These are phyloP conservation scores for Coelastrella sp. DNA, from an alignment of 139 green algal species.

Conservation along the genomic window DNA sequence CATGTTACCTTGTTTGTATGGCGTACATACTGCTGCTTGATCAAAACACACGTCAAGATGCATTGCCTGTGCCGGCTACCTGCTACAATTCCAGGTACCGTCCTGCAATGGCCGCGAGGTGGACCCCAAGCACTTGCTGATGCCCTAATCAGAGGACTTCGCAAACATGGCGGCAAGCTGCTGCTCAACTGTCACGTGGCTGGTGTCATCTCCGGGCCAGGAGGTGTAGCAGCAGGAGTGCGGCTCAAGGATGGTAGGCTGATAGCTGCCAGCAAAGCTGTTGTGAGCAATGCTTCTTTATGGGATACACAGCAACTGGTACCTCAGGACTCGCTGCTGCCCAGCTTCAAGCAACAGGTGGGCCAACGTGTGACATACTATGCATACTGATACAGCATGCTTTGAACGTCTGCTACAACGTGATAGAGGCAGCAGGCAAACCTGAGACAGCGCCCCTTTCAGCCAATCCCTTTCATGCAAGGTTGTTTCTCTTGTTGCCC, in stretches of 20 bases:
- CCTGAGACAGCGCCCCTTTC: too few relatives aligned
- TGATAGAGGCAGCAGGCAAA: too few relatives aligned
- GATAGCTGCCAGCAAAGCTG: constrained; percentile 56
- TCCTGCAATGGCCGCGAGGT: constrained; percentile 36
- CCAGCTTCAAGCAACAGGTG: constrained; percentile 14
- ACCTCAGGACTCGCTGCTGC: constrained; percentile 40
- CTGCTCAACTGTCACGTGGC: constrained; percentile 68
- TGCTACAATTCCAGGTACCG: background rate
- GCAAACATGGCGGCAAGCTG: constrained; percentile 67
- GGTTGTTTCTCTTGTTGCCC: too few relatives aligned
- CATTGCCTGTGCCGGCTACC: too few relatives aligned
- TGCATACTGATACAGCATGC: background rate
- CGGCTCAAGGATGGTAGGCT: background rate
- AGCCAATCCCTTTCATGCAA: too few relatives aligned
- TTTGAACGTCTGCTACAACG: too few relatives aligned
- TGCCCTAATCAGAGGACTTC: constrained; percentile 72
- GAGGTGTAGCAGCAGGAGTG: constrained; percentile 16
- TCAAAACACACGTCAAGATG: too few relatives aligned
- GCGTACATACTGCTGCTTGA: too few relatives aligned
- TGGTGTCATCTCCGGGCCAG: constrained; percentile 43
- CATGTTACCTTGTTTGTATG: too few relatives aligned
- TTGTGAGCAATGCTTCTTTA: constrained; percentile 83
- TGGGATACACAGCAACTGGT: constrained; percentile 78
- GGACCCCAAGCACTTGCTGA: constrained; percentile 66
- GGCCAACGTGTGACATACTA: background rate